Percentiles rank a stretch among this genome's conserved stretches.
Conservation (phyloP, 345 rosid species). For the Xanthoceras sorbifolium region DNA sequence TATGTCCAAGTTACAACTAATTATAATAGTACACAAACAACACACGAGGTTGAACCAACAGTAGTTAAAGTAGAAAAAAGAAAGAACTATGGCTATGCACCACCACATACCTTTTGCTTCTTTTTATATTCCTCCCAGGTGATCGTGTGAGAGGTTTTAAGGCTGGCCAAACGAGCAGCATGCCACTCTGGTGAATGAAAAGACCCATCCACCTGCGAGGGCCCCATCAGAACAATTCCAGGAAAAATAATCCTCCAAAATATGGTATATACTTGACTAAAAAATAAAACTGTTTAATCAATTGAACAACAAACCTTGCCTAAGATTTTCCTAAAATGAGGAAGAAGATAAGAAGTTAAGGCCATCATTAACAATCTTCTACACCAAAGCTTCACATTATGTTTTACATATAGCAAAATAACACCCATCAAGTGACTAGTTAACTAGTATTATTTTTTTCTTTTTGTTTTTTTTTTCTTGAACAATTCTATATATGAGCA, state of each 20-base stretch:
- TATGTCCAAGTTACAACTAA: not conserved
- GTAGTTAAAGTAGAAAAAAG: not conserved
- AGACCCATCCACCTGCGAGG: conserved; percentile 99
- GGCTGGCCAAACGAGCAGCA: conserved; percentile 99
- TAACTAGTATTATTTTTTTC: not conserved
- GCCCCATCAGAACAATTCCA: conserved; percentile 88
- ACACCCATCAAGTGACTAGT: not conserved
- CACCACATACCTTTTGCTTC: conserved; percentile 76
- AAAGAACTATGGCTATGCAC: not conserved
- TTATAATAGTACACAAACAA: not conserved
- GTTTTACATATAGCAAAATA: not conserved
- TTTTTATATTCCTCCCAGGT: conserved; percentile 94
- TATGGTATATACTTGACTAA: not conserved
- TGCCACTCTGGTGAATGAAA: conserved; percentile 99
- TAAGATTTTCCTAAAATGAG: not conserved
- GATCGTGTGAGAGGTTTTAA: conserved; percentile 85
- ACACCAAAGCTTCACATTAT: not conserved
- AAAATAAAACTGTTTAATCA: not conserved
- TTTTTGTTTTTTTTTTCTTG: not conserved
- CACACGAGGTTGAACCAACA: not conserved
- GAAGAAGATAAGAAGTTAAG: not conserved
- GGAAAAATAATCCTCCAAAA: conserved; percentile 15
- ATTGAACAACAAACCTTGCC: not conserved
- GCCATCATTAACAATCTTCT: not conserved
- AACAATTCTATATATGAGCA: not conserved